Conservation (phyloP, 1,284 basidiomycete genomes). For the Pterulicium gracile region DNA sequence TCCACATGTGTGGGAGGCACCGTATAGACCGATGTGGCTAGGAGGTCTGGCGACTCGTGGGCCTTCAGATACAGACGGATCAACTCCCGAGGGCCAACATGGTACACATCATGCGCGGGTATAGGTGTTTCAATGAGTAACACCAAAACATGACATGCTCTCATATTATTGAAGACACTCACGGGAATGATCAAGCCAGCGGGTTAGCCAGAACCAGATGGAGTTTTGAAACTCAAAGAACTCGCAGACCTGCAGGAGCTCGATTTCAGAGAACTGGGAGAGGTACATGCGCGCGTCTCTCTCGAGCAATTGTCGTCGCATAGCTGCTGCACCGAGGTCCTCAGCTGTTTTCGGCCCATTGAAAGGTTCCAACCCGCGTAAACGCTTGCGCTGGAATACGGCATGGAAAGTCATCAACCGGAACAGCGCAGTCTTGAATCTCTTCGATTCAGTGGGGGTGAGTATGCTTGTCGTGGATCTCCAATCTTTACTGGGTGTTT, state of each 20-base stretch:
- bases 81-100: too few species aligned
- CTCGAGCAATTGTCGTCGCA: not conserved
- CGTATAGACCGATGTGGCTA: too few species aligned
- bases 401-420: not conserved
- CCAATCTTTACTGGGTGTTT: not conserved
- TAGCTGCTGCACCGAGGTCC: not conserved
- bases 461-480: not conserved
- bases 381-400: not conserved
- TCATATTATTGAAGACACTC: too few species aligned
- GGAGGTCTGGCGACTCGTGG: too few species aligned
- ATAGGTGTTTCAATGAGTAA: too few species aligned
- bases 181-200: too few species aligned
- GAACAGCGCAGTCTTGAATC: not conserved
- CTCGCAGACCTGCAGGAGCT: not conserved
- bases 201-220: too few species aligned
- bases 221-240: not conserved
- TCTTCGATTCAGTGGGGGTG: not conserved
- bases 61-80: too few species aligned
- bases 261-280: not conserved
- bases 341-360: not conserved
- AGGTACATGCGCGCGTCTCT: not conserved
- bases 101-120: too few species aligned
- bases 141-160: too few species aligned
- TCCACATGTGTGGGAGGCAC: too few species aligned
- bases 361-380: not conserved